phyloP scores from a whole-genome alignment of 768 basidiomycete genomes.

The Cyclocybe aegerita region DNA sequence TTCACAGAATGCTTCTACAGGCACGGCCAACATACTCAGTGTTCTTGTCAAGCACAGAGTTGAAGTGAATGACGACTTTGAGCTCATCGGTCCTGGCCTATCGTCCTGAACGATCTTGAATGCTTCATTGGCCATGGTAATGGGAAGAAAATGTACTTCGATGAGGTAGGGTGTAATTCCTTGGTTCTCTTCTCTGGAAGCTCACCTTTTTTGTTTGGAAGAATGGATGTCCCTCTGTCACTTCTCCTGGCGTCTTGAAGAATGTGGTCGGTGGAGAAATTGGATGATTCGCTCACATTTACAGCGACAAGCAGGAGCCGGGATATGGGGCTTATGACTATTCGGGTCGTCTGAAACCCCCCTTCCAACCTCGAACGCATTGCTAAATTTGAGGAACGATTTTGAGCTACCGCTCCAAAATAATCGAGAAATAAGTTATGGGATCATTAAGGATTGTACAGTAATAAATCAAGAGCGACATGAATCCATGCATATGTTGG shows the following conservation, averaged over 20 bases:
- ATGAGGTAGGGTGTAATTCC: slow-evolving; percentile 47
- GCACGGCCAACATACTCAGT: slow-evolving; percentile 16
- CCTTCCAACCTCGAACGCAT: slow-evolving; percentile 49
- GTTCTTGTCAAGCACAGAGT: not conserved
- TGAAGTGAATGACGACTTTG: not conserved
- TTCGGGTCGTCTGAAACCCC: slow-evolving; percentile 44
- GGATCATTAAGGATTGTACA: not conserved
- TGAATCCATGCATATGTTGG: no score
- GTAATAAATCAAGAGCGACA: not conserved
- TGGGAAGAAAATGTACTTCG: slow-evolving; percentile 65
- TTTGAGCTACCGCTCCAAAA: not conserved
- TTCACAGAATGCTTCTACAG: slow-evolving; percentile 43
- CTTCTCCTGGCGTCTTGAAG: slow-evolving; percentile 53
- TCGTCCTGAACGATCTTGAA: slow-evolving; percentile 47
- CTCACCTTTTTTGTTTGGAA: slow-evolving; percentile 15
- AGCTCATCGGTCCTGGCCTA: slow-evolving; percentile 52
- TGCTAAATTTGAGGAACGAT: slow-evolving; percentile 30
- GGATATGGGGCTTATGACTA: slow-evolving; percentile 58
- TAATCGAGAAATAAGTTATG: not conserved
- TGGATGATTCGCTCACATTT: slow-evolving; percentile 70
- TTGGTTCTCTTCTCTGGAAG: not conserved
- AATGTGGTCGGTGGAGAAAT: slow-evolving; percentile 47
- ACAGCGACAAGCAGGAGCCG: slow-evolving; percentile 50
- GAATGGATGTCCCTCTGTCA: slow-evolving; percentile 68
- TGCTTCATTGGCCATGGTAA: slow-evolving; percentile 56